Base-by-base conservation (phyloP, 352 stramenopile species). In the Thalassiosira exigua region DNA sequence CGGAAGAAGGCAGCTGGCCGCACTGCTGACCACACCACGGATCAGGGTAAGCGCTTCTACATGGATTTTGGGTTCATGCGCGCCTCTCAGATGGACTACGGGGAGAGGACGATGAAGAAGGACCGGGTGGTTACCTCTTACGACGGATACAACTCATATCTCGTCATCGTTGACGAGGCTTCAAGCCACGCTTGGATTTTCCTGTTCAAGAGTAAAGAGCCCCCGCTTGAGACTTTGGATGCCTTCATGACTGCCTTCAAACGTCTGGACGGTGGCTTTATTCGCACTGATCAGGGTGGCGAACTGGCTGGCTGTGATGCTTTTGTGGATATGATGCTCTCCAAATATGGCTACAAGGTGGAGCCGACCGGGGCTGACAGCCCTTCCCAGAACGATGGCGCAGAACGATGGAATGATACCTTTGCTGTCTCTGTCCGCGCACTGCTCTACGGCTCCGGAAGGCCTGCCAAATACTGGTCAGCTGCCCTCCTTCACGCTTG, bases 11-110 rank as follows among this genome's bases (percentile, higher is more conserved):
- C 36, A 19, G 41, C 17, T 17, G 33, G 53, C 1, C 2, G 30
- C 1, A 52, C 14, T 30, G 19, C 19, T 33, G 39, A 3, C 2
- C 21, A 26, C 1, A 17, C 24, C 1, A n/a, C 19, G 3, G 44
- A 44, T 12, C 9, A 26, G 11, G 68, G 42, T 1, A 0, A 26
- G 14, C 0, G 27, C 19, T 76, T 69, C 42, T 69, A 41, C 44
- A 64, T 58, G 39, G 66, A 75, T 42, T 75, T 69, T 26, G 68
- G 39, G 0, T 77, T 77, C 32, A n/a, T 77, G 14, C 56, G 68
- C 3, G 42, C 68, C 7, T 64, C 41, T 3, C 22, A 19, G 21
- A 22, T 19, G 0, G 56, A 77, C 22, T 77, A 53, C 22, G 21
- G 5, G 2, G 17, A n/a, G 29, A 39, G 14, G 1, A 42, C 27